These are phyloP conservation scores for Saccharum hybrid DNA, from an alignment of 202 grass and related monocot genomes.

Conservation along the genomic window DNA sequence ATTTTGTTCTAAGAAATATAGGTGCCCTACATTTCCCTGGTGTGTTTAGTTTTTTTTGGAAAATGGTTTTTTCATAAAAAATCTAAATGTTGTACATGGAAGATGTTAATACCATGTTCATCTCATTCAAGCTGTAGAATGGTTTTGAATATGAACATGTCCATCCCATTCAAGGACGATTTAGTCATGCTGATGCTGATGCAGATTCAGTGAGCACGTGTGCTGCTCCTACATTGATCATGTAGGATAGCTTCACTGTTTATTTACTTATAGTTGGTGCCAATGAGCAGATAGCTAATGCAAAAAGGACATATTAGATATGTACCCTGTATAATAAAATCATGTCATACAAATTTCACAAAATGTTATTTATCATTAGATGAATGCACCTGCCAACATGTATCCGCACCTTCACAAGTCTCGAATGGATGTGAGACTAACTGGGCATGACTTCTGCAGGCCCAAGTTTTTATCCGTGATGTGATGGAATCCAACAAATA, in stretches of 20 bases:
- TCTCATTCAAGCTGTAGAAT: constrained; percentile 8
- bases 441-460: constrained; percentile 38
- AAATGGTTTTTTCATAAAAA: neutral
- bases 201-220: neutral
- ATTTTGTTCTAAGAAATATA: constrained; percentile 27
- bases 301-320: neutral
- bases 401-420: neutral
- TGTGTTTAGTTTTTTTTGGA: neutral
- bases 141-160: constrained; percentile 8
- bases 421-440: neutral
- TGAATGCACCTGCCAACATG: neutral
- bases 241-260: neutral
- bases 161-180: neutral
- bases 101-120: neutral
- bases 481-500: constrained; percentile 50
- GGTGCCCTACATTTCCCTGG: neutral
- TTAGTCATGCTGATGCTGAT: neutral
- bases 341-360: neutral
- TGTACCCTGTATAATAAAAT: constrained; percentile 5
- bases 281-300: neutral
- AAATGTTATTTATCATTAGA: neutral
- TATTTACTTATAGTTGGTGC: neutral
- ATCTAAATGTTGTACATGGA: neutral
- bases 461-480: constrained; percentile 42
- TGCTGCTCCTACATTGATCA: constrained; percentile 1